Evolutionary conservation across 768 basidiomycete genomes (phyloP), one percentile per base, ranked within the genome.

Genomic region (Macrolepiota fuliginosa): DNA sequence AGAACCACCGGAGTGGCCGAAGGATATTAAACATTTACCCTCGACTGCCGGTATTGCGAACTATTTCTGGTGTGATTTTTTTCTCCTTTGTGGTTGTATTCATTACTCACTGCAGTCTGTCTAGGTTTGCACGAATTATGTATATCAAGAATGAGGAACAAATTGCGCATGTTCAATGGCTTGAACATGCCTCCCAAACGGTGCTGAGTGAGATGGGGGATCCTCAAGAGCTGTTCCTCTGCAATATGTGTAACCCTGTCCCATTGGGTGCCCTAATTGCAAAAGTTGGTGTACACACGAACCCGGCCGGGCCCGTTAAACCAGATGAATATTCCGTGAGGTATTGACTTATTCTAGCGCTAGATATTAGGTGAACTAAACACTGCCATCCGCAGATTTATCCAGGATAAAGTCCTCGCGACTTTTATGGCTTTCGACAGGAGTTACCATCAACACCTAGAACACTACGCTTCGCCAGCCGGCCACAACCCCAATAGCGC

Each of bases 101-200:
- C 17, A 37, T 46, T 46, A 27, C 25, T 49, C 53, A 29, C n/a
- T 54, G 17, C 24, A 25, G 17, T 63, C 54, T 29, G 1, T 49
- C 42, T 65, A 92, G 90, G 90, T 91, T 92, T 71, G 90, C 79
- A 0, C 79, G 78, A 65, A 85, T 93, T 25, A 68, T 86, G 0
- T 82, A 77, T 54, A 80, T 91, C 59, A 70, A 79, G 15, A 72
- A 76, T 36, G 71, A 77, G 15, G 62, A 73, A 4, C 72, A 78
- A 56, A 71, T 61, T 1, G 81, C 83, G 0, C 92, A 94, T 70
- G 72, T 90, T 10, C 89, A 85, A 36, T 94, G 90, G 90, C 83
- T 89, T 29, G 82, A 89, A 56, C 91, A 93, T 66, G 83, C 85
- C 0, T 82, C 83, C 0, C 80, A 82, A 58, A 88, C 85, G 0